These are phyloP conservation scores for Vanrija sp. DNA, from an alignment of 1,284 basidiomycete species.

Conservation along the genomic window DNA sequence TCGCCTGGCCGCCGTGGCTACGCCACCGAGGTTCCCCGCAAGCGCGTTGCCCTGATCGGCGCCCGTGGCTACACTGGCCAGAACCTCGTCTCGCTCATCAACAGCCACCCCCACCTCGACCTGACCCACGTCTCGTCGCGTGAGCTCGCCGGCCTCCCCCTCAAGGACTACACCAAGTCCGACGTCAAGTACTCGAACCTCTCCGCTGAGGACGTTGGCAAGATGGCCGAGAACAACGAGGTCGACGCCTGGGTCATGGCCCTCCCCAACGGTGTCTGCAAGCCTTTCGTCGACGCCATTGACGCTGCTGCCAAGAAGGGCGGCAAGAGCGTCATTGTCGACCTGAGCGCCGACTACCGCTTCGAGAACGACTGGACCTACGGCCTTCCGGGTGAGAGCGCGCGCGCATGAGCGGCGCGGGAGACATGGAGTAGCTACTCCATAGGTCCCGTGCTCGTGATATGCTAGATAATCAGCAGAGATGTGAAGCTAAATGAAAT, in stretches of 20 bases:
- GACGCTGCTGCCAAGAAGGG: conserved; percentile 63
- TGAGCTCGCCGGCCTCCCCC: conserved; percentile 77
- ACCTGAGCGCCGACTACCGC: conserved; percentile 90
- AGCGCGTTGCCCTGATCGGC: conserved; percentile 91
- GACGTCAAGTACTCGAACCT: conserved; percentile 75
- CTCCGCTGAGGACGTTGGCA: conserved; percentile 68
- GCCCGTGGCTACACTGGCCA: conserved; percentile 93
- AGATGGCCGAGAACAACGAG: conserved; percentile 79
- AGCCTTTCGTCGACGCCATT: conserved; percentile 95
- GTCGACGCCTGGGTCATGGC: conserved; percentile 99
- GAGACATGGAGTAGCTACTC: background rate
- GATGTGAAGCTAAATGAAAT: conserved; percentile 26
- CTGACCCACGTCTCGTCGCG: conserved; percentile 95
- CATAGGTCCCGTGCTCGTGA: background rate
- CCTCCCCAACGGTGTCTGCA: conserved; percentile 92
- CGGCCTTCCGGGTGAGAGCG: conserved; percentile 91
- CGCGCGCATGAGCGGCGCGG: conserved; percentile 12
- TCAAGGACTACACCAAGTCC: conserved; percentile 79
- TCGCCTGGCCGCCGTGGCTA: conserved; percentile 47
- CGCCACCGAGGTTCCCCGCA: conserved; percentile 61
- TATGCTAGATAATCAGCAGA: conserved; percentile 3
- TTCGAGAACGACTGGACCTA: conserved; percentile 96
- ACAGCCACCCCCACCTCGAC: conserved; percentile 78
- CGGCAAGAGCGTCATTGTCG: conserved; percentile 69
- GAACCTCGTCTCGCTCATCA: conserved; percentile 78